Evolutionary conservation across 2,329 filamentous ascomycete genomes (phyloP), one percentile per base, ranked within the genome.

Genomic region (Ophiostoma pallidulum): DNA sequence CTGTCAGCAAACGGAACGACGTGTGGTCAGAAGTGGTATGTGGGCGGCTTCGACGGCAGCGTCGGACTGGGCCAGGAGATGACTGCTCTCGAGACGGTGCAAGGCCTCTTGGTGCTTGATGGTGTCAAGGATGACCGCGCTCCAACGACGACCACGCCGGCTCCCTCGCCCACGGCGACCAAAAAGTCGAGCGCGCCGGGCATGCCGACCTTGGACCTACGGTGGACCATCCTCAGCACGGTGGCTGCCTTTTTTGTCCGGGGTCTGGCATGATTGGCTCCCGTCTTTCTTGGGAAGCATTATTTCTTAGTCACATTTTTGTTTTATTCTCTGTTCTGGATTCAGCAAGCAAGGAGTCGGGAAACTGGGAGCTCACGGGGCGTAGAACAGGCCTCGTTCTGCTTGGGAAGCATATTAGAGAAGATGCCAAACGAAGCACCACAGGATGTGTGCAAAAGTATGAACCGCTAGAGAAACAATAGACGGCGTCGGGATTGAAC

Each of bases 21-120:
- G 16, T 84, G 80, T 56, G 78, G 80, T n/a, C 66, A 75, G 58
- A 74, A 72, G 58, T 84, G 80, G 80, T 81, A 79, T 51, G 64
- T 68, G 1, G 71, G 71, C 33, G 72, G 68, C 2, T 80, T 69
- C 51, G 80, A 84, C 56, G 71, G 70, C 32, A 66, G 62, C 20
- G 60, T 66, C 0, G 78, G 78, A 3, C 66, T 82, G 6, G 80
- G 80, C 4, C 75, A 81, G 62, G 73, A 82, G 59, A 78, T 84
- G 76, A 75, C 71, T 47, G 80, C 78, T 1, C 69, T 84, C 42
- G 80, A 83, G 63, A 70, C 72, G 1, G 67, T 84, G 14, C 79
- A 83, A 58, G 77, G 77, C 3, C 64, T 82, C 3, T 63, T 84
- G 14, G 8, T 20, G 33, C 48, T 53, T 41, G 65, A 49, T 16